Conservation (phyloP, 495 filamentous ascomycete genomes). For the Trichocladium antarcticum region DNA sequence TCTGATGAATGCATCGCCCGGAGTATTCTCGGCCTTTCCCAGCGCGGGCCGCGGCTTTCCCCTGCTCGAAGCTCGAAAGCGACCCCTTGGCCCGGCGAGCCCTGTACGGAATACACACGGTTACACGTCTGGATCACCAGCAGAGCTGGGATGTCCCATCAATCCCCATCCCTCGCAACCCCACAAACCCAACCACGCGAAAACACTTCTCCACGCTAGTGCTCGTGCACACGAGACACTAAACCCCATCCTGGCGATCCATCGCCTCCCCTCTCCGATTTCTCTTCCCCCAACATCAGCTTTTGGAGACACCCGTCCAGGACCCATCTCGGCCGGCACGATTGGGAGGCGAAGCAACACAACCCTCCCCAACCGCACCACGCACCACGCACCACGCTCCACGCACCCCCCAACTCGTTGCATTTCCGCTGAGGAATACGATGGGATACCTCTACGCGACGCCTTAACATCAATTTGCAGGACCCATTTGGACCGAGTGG, state of each 20-base stretch:
- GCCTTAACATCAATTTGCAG: slow-evolving; percentile 9
- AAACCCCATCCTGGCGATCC: slow-evolving; percentile 9
- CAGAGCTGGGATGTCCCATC: neutral
- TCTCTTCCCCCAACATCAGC: slow-evolving; percentile 9
- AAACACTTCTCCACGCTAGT: slow-evolving; percentile 19
- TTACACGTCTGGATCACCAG: too few species aligned
- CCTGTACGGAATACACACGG: too few species aligned
- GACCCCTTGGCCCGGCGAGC: too few species aligned
- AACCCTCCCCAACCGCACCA: too few species aligned
- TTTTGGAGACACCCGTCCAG: slow-evolving; percentile 5
- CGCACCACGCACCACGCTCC: too few species aligned
- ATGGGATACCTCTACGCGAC: slow-evolving; percentile 18
- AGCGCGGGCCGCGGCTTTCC: too few species aligned
- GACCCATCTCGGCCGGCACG: neutral
- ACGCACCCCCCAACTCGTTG: too few species aligned
- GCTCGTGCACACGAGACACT: slow-evolving; percentile 4
- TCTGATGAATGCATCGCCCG: too few species aligned
- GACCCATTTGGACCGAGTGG: slow-evolving; percentile 19
- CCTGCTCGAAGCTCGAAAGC: too few species aligned
- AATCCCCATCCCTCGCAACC: neutral
- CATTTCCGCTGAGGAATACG: slow-evolving; percentile 10
- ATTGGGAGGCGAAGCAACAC: neutral
- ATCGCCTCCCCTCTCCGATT: slow-evolving; percentile 16
- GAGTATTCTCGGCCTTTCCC: too few species aligned
- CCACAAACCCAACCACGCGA: slow-evolving; percentile 22